phyloP scores from a whole-genome alignment of 2,329 filamentous ascomycete genomes.

The Ascochyta viciae-villosae region DNA sequence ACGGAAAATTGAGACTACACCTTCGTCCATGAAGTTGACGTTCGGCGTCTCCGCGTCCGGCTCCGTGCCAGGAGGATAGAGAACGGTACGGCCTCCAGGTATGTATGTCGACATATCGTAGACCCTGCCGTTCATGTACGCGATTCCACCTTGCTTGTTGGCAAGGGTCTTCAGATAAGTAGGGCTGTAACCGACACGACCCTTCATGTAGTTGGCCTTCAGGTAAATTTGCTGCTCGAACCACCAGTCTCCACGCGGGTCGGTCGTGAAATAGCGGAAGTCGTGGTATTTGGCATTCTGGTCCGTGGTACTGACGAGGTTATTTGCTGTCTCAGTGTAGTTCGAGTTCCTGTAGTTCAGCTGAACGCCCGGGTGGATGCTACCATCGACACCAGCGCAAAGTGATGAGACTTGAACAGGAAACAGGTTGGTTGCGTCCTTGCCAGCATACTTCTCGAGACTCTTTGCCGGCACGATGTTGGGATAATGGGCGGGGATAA shows the following conservation, averaged over 20 bases:
- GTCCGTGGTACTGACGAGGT: slow-evolving; percentile 71
- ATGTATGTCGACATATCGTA: slow-evolving; percentile 92
- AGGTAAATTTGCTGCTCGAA: slow-evolving; percentile 84
- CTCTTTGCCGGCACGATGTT: slow-evolving; percentile 65
- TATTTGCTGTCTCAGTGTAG: slow-evolving; percentile 67
- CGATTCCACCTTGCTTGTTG: slow-evolving; percentile 71
- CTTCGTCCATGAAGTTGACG: slow-evolving; percentile 80
- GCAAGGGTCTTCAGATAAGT: slow-evolving; percentile 77
- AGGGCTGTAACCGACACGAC: slow-evolving; percentile 82
- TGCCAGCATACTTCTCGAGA: slow-evolving; percentile 81
- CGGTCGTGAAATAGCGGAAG: slow-evolving; percentile 84
- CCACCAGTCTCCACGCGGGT: slow-evolving; percentile 90
- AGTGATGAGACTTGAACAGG: slow-evolving; percentile 93
- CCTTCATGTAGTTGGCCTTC: slow-evolving; percentile 81
- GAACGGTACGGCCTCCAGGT: slow-evolving; percentile 72
- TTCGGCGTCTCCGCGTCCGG: slow-evolving; percentile 54
- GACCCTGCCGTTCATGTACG: slow-evolving; percentile 77
- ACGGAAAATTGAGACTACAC: slow-evolving; percentile 79
- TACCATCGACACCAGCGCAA: slow-evolving; percentile 77
- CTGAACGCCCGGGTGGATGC: slow-evolving; percentile 75
- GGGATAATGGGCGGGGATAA: slow-evolving; percentile 81
- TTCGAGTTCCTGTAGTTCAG: slow-evolving; percentile 85
- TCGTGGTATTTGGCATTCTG: slow-evolving; percentile 85
- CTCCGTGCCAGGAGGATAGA: slow-evolving; percentile 61
- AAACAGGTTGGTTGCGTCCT: slow-evolving; percentile 87